These are phyloP conservation scores for Irpex rosettiformis DNA, from an alignment of 1,284 basidiomycete genomes.

Conservation along the genomic window DNA sequence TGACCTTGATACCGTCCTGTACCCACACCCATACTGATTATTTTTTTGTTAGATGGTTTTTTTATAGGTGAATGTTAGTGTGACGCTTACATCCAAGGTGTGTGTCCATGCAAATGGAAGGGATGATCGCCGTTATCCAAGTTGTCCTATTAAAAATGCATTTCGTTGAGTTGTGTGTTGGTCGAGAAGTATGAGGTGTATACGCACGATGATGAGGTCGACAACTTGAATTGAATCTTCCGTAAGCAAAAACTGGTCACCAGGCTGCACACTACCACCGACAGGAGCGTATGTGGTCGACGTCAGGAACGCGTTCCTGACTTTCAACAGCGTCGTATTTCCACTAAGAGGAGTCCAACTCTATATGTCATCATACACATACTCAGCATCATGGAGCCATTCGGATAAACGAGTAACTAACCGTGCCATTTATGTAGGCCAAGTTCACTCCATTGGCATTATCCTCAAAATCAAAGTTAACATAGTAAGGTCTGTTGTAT, in stretches of 20 bases:
- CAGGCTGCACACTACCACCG: conserved; percentile 11
- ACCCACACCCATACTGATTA: conserved; percentile 28
- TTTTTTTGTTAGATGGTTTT: too few relatives aligned
- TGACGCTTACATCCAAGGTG: conserved; percentile 32
- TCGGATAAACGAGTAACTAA: conserved; percentile 12
- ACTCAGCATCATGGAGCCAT: too few relatives aligned
- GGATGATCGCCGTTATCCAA: conserved; percentile 41
- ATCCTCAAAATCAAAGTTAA: conserved; percentile 35
- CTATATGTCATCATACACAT: too few relatives aligned
- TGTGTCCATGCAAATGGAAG: conserved; percentile 41
- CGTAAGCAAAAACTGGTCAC: conserved; percentile 29
- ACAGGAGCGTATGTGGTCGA: too few relatives aligned
- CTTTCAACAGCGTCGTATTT: conserved; percentile 24
- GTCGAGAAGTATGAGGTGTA: background rate
- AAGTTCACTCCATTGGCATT: conserved; percentile 32
- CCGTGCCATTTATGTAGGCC: conserved; percentile 37
- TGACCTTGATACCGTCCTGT: conserved; percentile 28
- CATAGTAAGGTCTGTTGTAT: conserved; percentile 11
- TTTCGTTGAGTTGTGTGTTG: too few relatives aligned
- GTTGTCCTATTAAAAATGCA: conserved; percentile 22
- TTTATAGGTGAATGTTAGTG: too few relatives aligned
- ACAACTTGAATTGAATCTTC: conserved; percentile 28
- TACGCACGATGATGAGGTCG: conserved; percentile 28
- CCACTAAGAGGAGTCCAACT: conserved; percentile 31
- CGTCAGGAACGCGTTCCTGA: conserved; percentile 19